Base-by-base conservation (phyloP, 2,329 filamentous ascomycete genomes). In the Aspergillus arachidicola region DNA sequence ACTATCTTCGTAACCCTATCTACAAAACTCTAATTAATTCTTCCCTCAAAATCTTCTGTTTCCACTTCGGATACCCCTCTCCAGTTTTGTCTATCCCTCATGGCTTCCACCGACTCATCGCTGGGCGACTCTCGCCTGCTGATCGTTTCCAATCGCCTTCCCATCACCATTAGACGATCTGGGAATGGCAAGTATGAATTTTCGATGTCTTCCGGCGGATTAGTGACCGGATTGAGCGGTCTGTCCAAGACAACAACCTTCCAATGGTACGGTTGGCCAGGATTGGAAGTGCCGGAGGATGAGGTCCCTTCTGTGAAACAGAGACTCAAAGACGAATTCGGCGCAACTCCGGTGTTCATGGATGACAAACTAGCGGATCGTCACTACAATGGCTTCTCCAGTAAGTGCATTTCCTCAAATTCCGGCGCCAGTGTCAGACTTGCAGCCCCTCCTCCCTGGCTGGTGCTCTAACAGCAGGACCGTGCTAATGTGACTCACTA, bases 211-310 rank as follows among this genome's bases (percentile, higher is more conserved):
- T 97, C 94, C 4, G 94, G 94, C 59, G 94, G 94, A 36, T 86
- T 97, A 28, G 94, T 97, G 73, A 96, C 92, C 30, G 94, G 94
- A 30, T 84, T 97, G 65, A 95, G 91, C 69, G 94, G 94, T 36
- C 82, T 97, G 58, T 89, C 91, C 73, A 97, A 97, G 80, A 90
- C 91, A 28, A 96, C 92, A 38, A 93, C 89, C 71, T 97, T 97
- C 78, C 91, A 94, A 77, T 97, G 94, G 94, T 97, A 97, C 78
- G 94, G 94, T 68, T 97, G 94, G 94, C 93, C 94, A 0, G 94
- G 94, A 36, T 82, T 96, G 46, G 92, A 97, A 78, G 88, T 97
- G 1, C 93, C 94, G 38, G 91, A 94, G 65, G 85, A 89, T 63
- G 93, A 97, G 78, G 84, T 91, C 51, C 82, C 85, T 4, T 84